Evolutionary conservation across 805 yeast genomes (phyloP).

Genomic region (Blastobotrys parvus): DNA sequence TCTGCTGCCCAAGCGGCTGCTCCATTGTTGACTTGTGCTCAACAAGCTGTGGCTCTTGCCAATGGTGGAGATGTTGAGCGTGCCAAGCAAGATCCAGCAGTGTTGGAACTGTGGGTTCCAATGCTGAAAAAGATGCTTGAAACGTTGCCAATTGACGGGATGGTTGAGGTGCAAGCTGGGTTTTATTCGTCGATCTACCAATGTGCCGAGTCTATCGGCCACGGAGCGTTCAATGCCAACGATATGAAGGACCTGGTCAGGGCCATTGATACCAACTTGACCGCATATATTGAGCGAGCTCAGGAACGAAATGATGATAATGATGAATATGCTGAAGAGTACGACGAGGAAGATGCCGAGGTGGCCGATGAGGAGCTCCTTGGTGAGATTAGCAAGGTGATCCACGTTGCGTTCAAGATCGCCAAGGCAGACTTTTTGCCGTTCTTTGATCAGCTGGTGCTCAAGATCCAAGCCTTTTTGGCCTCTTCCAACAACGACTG

Average conservation of each 20-base stretch:
- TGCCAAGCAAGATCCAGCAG: constrained; percentile 35
- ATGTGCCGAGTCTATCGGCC: constrained; percentile 60
- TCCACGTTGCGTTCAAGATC: constrained; percentile 62
- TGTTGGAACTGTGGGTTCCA: constrained; percentile 62
- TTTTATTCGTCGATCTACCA: constrained; percentile 66
- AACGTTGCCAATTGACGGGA: constrained; percentile 69
- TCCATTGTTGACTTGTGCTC: constrained; percentile 58
- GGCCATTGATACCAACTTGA: constrained; percentile 51
- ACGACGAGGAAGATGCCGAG: constrained; percentile 75
- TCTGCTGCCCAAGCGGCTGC: constrained; percentile 85
- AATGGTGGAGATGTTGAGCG: constrained; percentile 37
- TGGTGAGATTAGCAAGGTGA: constrained; percentile 73
- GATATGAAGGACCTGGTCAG: constrained; percentile 46
- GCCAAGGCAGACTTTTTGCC: constrained; percentile 51
- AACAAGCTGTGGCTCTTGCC: constrained; percentile 42
- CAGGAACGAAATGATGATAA: constrained; percentile 35
- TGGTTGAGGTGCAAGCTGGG: constrained; percentile 70
- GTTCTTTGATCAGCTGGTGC: constrained; percentile 50
- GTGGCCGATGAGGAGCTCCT: constrained; percentile 82
- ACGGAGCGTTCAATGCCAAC: constrained; percentile 41
- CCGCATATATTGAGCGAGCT: constrained; percentile 63
- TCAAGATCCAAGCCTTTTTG: constrained; percentile 53
- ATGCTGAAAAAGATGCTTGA: constrained; percentile 60
- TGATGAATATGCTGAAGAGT: constrained; percentile 82
- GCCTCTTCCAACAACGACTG: constrained; percentile 60